Base-by-base conservation (phyloP, 805 yeast genomes). In the Blastobotrys americana region DNA sequence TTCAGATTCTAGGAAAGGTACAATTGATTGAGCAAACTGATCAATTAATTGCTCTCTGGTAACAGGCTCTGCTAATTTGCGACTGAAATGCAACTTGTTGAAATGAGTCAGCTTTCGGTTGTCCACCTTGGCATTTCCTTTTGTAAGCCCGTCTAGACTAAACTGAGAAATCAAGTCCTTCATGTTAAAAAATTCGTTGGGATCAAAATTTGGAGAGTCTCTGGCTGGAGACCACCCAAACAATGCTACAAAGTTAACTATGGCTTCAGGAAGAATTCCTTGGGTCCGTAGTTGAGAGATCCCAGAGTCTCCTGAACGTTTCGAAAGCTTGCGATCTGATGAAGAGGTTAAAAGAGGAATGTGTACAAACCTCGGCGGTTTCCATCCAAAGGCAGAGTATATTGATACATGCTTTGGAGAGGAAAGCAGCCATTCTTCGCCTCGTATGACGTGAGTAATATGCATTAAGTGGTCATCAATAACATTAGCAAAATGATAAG, bases 381-480 rank as follows among this genome's bases (percentile, higher is more conserved):
- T 51, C 97, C 97, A 90, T 0, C 84, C 86, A 59, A 90, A 82
- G 0, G 96, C 95, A 15, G 73, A 55, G 59, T 93, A 94, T 42
- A 93, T 61, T 0, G 96, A 90, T 38, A 88, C 72, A 57, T 93
- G 98, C 55, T 89, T 90, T 2, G 97, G 96, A 0, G 98, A 93
- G 0, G 97, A 86, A 1, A 95, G 84, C 8, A 93, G 67, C 98
- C 99, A 93, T 62, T 93, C 98, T 58, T 93, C 98, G 27, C 99
- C 99, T 53, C 99, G 72, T 3, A 93, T 79, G 5, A 93, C 98
- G 63, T 93, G 97, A 0, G 96, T 84, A 37, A 93, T 84, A 38
- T 78, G 63, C 98, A 93, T 93, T 39, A 84, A 66, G 60, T 89
- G 94, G 60, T 93, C 99, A 59, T 93, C 99, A 2, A 93, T 77